Conservation (phyloP, 192 early-diverging fungal genomes). For the Neocallimastix lanati region DNA sequence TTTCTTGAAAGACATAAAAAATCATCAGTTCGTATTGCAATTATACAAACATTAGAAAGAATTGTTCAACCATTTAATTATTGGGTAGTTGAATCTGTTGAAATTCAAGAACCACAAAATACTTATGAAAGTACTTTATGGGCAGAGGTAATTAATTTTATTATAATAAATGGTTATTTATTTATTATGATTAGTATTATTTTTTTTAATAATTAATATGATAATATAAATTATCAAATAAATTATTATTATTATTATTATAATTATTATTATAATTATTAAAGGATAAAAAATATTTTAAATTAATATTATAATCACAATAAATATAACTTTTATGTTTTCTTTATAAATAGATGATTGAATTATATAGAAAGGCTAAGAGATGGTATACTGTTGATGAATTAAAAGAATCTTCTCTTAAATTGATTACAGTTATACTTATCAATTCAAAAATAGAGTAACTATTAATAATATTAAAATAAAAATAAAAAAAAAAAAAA, state of each 20-base stretch:
- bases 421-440: slow-evolving; percentile 18
- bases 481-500: no score
- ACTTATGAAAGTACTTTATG: neutral
- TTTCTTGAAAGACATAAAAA: slow-evolving; percentile 18
- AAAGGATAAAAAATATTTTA: no score
- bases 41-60: slow-evolving; percentile 22
- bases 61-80: slow-evolving; percentile 23
- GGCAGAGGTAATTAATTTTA: neutral
- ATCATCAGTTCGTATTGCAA: slow-evolving; percentile 12
- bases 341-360: slow-evolving; percentile 7
- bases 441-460: slow-evolving; percentile 18
- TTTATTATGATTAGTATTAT: no score
- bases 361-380: slow-evolving; percentile 14
- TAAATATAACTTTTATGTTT: no score
- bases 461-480: no score
- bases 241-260: no score
- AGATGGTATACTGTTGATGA: slow-evolving; percentile 22
- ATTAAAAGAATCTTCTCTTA: slow-evolving; percentile 9
- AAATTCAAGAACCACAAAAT: neutral
- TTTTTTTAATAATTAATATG: no score
- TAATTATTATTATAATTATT: no score
- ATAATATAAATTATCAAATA: no score
- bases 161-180: no score
- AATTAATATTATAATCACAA: no score
- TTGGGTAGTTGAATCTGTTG: neutral